These are phyloP conservation scores for Lomentospora prolificans DNA, from an alignment of 2,329 filamentous ascomycete species.

Conservation along the genomic window DNA sequence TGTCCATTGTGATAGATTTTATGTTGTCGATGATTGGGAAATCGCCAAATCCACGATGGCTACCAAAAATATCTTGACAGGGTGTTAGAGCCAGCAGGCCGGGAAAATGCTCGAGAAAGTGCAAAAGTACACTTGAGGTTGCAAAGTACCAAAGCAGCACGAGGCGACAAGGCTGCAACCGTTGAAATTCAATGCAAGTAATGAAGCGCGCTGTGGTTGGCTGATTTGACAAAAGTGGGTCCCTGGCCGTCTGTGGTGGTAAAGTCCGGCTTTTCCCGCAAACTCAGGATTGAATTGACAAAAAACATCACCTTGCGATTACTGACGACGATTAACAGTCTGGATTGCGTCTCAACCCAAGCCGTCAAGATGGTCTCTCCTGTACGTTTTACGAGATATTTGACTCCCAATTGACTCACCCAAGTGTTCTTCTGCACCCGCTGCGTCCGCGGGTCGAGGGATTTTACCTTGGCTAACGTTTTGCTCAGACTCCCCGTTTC, in stretches of 20 bases:
- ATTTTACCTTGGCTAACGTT: constrained; percentile 1
- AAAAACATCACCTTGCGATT: constrained; percentile 19
- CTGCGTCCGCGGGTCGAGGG: background rate
- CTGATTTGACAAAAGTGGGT: background rate
- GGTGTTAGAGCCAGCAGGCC: too few species aligned
- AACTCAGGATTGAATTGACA: constrained; percentile 10
- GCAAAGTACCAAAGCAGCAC: background rate
- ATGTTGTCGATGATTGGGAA: background rate
- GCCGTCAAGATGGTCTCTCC: constrained; percentile 30
- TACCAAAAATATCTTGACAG: too few species aligned
- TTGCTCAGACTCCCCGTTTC: constrained; percentile 34
- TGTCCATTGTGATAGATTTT: constrained; percentile 40
- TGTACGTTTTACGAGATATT: constrained; percentile 21
- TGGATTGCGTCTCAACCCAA: constrained; percentile 16
- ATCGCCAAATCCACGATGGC: too few species aligned
- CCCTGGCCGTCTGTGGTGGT: background rate
- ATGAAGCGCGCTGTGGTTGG: constrained; percentile 12
- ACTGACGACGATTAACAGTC: constrained; percentile 23
- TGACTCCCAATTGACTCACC: constrained; percentile 1
- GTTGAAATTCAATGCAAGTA: background rate
- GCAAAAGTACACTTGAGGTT: background rate
- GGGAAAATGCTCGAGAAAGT: too few species aligned
- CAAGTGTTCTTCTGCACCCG: background rate
- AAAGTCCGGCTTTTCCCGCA: constrained; percentile 6
- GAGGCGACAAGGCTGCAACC: constrained; percentile 2